These are phyloP conservation scores for Chrysanthemum makinoi DNA, from an alignment of 129 eudicot species.

Conservation along the genomic window DNA sequence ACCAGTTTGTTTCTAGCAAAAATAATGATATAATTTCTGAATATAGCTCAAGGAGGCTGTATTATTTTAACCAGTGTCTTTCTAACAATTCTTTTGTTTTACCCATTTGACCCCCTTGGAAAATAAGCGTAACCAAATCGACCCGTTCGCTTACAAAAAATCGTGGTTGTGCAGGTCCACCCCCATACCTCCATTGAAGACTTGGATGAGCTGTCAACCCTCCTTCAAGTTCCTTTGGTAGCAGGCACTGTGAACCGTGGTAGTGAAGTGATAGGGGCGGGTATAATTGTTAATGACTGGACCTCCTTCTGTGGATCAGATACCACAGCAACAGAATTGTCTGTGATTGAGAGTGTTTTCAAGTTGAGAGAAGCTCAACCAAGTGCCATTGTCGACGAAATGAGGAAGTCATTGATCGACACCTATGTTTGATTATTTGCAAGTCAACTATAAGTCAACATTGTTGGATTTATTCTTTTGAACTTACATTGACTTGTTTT, in stretches of 20 bases:
- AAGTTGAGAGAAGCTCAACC: conserved; percentile 82
- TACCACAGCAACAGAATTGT: conserved; percentile 74
- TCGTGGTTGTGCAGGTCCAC: conserved; percentile 47
- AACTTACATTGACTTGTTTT: not conserved
- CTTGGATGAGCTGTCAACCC: conserved; percentile 77
- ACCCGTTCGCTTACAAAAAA: not conserved
- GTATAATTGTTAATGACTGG: conserved; percentile 81
- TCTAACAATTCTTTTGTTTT: too few relatives aligned
- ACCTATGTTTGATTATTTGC: conserved; percentile 46
- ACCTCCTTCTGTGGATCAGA: conserved; percentile 80
- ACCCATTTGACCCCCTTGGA: not conserved
- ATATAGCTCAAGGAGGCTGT: not conserved
- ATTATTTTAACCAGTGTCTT: not conserved
- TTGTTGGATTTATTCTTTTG: not conserved
- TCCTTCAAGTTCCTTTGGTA: conserved; percentile 81
- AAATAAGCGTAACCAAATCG: not conserved
- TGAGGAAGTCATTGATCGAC: conserved; percentile 80
- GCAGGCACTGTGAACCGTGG: conserved; percentile 91
- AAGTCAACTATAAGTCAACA: not conserved
- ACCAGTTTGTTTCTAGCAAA: too few relatives aligned
- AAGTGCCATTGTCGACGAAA: conserved; percentile 65
- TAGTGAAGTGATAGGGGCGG: conserved; percentile 76
- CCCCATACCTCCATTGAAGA: conserved; percentile 86
- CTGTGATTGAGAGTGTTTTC: conserved; percentile 79
- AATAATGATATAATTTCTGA: too few relatives aligned